Evolutionary conservation across 257 asterid species (phyloP).

Genomic region (Primulina huaijiensis): DNA sequence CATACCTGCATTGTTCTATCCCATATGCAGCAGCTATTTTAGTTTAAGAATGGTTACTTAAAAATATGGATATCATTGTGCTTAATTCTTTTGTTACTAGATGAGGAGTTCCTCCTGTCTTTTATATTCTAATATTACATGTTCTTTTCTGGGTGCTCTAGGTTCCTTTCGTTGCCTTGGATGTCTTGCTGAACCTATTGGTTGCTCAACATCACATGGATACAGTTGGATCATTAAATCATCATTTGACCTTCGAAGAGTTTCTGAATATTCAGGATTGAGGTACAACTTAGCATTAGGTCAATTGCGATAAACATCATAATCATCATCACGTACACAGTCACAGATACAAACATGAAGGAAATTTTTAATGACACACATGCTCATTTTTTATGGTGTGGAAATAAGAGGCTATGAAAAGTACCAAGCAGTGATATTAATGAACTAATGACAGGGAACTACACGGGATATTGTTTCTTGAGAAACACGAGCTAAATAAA

Average conservation of each 20-base stretch:
- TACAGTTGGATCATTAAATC: conserved; percentile 40
- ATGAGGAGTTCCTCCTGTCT: conserved; percentile 17
- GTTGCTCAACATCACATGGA: conserved; percentile 53
- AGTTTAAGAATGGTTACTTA: background rate
- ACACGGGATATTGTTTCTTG: background rate
- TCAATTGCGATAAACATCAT: background rate
- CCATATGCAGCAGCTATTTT: conserved; percentile 1
- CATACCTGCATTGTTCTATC: conserved; percentile 8
- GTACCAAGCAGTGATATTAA: background rate
- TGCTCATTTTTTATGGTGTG: background rate
- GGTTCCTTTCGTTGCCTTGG: conserved; percentile 42
- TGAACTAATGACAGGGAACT: background rate
- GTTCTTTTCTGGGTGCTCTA: conserved; percentile 29
- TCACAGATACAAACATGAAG: conserved; percentile 9
- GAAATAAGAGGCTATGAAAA: conserved; percentile 15
- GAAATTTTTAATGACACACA: background rate
- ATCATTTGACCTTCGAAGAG: conserved; percentile 42
- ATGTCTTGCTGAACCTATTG: conserved; percentile 51
- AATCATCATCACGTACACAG: conserved; percentile 15
- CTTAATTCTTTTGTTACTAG: background rate
- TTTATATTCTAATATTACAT: conserved; percentile 22
- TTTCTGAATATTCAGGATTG: conserved; percentile 45
- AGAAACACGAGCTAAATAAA: background rate
- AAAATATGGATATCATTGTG: conserved; percentile 9
- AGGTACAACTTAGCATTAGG: conserved; percentile 43